Base-by-base conservation (phyloP, 177 flowering plant genomes). In the Vitis hybrid region DNA sequence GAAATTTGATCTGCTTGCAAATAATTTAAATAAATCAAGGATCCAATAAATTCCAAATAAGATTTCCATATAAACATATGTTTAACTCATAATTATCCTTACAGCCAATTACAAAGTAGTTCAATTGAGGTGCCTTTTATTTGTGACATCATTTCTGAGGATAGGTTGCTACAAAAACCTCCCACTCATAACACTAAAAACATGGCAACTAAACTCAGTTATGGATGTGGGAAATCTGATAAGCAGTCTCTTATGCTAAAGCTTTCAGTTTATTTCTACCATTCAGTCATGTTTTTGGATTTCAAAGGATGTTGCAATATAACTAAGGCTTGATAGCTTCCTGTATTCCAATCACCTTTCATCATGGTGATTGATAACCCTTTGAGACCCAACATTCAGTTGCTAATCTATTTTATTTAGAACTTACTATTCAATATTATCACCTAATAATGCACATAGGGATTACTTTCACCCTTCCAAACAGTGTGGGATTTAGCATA, bases 401-500 rank as follows among this genome's bases (percentile, higher is more conserved):
- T n/a, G 18, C 58, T 55, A 55, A 55, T 55, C 17, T 14, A 1
- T 15, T 14, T 55, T 14, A 55, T 5, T 17, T 4, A 55, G 0
- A 55, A 55, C 58, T 55, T 17, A 55, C 5, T 2, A 15, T 6
- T 8, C 47, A 38, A 38, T 8, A 38, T 38, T 0, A 38, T 38
- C 47, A 5, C 47, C 9, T 38, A 38, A 38, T 38, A 38, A 17
- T 14, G 11, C 17, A 14, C 18, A 55, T 28, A 8, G 58, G 58
- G 15, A 55, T 55, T 55, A 55, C 6, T 15, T 17, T 8, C 47
- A 38, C 18, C 15, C 15, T 33, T 31, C n/a, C 11, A 13, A 64
- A 64, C 5, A 47, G 19, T 67, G 51, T n/a, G 18, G 18, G 31
- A 52, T 62, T 52, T 49, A 15, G 62, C 47, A 58, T 68, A 92